Evolutionary conservation across 2,329 filamentous ascomycete species (phyloP).

Genomic region (Teratosphaeriaceae sp.): DNA sequence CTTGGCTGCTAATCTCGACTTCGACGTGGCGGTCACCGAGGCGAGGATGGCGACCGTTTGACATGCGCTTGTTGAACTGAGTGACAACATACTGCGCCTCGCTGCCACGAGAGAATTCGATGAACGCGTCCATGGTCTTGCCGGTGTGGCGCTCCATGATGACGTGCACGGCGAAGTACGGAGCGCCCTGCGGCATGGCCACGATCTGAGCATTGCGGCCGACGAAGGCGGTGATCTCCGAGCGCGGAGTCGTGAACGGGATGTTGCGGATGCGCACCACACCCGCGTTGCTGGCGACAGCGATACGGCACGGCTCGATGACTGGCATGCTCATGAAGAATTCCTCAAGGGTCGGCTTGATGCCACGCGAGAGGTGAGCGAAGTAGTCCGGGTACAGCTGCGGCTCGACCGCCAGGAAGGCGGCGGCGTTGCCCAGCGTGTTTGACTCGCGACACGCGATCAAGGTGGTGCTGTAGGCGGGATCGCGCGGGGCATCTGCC

Average conservation of each 20-base stretch:
- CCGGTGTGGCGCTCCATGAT: constrained; percentile 53
- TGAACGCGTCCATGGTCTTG: constrained; percentile 50
- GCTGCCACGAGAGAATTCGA: constrained; percentile 36
- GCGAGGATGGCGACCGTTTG: constrained; percentile 34
- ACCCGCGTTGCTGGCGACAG: constrained; percentile 28
- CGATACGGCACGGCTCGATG: constrained; percentile 25
- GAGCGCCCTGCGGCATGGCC: constrained; percentile 20
- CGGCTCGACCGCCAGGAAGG: constrained; percentile 5
- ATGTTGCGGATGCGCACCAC: constrained; percentile 34
- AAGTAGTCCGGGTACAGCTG: constrained; percentile 5
- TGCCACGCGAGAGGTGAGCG: constrained; percentile 1
- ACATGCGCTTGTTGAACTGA: constrained; percentile 32
- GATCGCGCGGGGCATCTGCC: constrained; percentile 1
- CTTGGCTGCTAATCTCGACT: constrained; percentile 41
- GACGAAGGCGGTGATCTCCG: constrained; percentile 43
- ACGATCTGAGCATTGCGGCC: constrained; percentile 38
- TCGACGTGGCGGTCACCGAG: constrained; percentile 44
- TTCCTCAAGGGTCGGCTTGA: constrained; percentile 19
- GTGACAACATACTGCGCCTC: constrained; percentile 36
- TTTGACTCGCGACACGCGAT: not conserved
- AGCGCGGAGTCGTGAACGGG: constrained; percentile 44
- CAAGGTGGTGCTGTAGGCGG: not conserved
- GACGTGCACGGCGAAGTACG: constrained; percentile 46
- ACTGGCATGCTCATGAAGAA: constrained; percentile 25
- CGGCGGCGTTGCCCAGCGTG: constrained; percentile 11